phyloP scores from a whole-genome alignment of 805 yeast genomes.

The Saccharomycopsis guyanensis region DNA sequence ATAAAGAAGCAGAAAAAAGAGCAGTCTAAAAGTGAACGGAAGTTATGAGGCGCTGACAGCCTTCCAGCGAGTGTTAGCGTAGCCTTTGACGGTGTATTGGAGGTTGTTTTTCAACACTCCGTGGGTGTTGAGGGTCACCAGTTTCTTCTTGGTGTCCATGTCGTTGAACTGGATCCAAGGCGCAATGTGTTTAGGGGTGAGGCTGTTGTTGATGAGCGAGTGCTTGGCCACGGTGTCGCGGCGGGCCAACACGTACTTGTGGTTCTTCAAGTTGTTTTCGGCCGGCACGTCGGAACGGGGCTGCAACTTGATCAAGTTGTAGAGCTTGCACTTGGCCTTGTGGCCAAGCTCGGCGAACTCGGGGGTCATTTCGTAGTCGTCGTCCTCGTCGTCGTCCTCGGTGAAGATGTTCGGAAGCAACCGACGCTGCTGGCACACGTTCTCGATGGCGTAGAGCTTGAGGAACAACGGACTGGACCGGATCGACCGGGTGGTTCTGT shows the following conservation, averaged over 20 bases:
- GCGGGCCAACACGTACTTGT: constrained; percentile 7
- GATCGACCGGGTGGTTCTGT: constrained; percentile 7
- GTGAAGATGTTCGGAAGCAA: constrained; percentile 20
- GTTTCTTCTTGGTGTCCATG: neutral
- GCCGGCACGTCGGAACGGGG: constrained; percentile 18
- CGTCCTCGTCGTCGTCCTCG: constrained; percentile 6
- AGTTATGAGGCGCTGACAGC: no score
- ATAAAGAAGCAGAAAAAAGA: no score
- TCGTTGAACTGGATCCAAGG: constrained; percentile 20
- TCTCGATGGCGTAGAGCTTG: constrained; percentile 20
- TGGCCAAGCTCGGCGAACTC: constrained; percentile 13
- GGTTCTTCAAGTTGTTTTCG: constrained; percentile 5
- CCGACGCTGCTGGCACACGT: constrained; percentile 10
- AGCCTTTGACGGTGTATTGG: constrained; percentile 45
- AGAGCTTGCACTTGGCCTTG: constrained; percentile 18
- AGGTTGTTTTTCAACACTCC: neutral
- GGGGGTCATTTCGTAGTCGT: constrained; percentile 3
- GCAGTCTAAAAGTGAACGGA: no score
- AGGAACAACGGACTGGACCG: constrained; percentile 18
- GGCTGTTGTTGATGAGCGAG: neutral
- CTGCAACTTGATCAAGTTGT: constrained; percentile 16
- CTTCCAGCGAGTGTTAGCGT: constrained; percentile 41
- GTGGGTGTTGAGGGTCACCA: neutral
- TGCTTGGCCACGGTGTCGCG: neutral
- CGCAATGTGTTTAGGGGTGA: neutral